Evolutionary conservation across 2,329 filamentous ascomycete species (phyloP), one percentile per base, ranked within the genome.

Genomic region (Colletotrichum shisoi): DNA sequence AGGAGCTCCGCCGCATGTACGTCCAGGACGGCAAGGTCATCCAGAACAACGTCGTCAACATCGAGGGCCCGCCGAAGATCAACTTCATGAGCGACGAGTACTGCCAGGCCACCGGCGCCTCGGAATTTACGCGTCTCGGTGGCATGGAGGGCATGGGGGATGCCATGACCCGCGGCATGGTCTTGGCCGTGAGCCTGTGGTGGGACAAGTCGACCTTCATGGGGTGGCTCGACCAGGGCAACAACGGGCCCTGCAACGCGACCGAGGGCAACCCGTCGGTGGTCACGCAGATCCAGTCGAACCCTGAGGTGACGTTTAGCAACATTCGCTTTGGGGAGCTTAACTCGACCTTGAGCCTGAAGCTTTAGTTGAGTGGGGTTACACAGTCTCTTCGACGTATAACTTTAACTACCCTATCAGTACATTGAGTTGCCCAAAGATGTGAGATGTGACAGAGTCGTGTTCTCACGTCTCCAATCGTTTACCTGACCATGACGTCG

Each of bases 251-350:
- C 31, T 89, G 87, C 73, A 82, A 79, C 69, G 77, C 77, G 0
- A 84, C 81, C 0, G 83, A 85, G 73, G 86, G 86, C 3, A 76
- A 84, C 69, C 85, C 86, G 2, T 65, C 71, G 8, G 77, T 79
- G 31, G 81, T 89, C 62, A 76, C 81, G 68, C 44, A 74, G 21
- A 74, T 80, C 40, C 74, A 80, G 68, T 77, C 85, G 2, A 76
- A 80, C 68, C 79, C 85, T 42, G 78, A 80, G 68, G 85, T 87
- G 19, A 80, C 78, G 13, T 87, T 82, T 75, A 83, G 80, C 69
- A 86, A 86, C 76, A 81, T 88, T 73, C 84, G 82, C 75, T 82
- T 83, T 74, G 85, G 85, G 11, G 82, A 85, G 70, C 80, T 86
- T 64, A 81, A 79, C 70, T 83, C 82, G 3, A 68, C 63, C 1